These are phyloP conservation scores for Quercus alba DNA, from an alignment of 306 rosid genomes.

Conservation along the genomic window DNA sequence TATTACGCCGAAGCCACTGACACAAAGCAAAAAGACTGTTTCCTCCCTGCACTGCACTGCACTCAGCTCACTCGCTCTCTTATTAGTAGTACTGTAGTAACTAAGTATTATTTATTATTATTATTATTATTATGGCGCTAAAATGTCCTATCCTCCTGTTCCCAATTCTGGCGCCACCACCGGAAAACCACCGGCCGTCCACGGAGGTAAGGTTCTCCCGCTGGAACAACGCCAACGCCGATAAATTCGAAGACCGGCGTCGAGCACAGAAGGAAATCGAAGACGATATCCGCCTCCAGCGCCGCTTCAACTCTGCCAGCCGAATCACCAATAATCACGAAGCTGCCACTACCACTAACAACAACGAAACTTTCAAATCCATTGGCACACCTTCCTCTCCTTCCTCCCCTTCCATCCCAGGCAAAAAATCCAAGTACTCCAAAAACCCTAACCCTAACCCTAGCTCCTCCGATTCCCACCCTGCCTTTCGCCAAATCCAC, in stretches of 20 bases:
- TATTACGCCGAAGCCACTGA: no score
- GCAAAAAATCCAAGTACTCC: constrained; percentile 62
- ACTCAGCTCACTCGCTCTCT: no score
- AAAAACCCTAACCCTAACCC: constrained; percentile 35
- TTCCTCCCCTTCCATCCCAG: constrained; percentile 65
- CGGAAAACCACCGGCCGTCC: constrained; percentile 27
- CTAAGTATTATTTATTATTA: no score
- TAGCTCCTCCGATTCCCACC: constrained; percentile 28
- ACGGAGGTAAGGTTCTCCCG: constrained; percentile 51
- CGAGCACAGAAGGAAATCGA: constrained; percentile 61
- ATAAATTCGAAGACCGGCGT: constrained; percentile 56
- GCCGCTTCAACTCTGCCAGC: constrained; percentile 54
- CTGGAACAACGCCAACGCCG: constrained; percentile 81
- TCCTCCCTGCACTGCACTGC: no score
- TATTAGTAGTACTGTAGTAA: no score
- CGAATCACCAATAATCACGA: constrained; percentile 22
- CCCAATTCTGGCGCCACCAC: constrained; percentile 46
- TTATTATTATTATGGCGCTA: constrained; percentile 48
- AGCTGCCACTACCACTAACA: not conserved
- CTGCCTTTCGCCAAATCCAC: constrained; percentile 44
- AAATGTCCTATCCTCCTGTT: constrained; percentile 44
- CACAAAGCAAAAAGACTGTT: no score
- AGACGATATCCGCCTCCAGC: constrained; percentile 65
- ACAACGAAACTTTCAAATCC: constrained; percentile 34
- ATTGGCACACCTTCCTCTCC: constrained; percentile 66